phyloP scores from a whole-genome alignment of 495 filamentous ascomycete species.

The Cercophora scortea region DNA sequence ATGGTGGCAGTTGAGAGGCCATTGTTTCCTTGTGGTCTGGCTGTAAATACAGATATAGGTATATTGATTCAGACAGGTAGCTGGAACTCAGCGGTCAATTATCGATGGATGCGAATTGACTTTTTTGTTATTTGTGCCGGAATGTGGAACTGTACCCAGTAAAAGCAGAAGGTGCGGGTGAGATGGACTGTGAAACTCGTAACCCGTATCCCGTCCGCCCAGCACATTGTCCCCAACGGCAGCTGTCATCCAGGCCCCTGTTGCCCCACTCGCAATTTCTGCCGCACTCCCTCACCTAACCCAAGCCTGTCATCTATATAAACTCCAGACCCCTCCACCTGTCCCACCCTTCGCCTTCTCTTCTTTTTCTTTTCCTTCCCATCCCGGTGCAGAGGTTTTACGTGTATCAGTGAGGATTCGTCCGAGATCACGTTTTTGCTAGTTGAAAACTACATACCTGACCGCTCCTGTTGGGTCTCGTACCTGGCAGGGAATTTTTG shows the following conservation, averaged over 20 bases:
- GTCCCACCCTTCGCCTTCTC: constrained; percentile 2
- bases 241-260: too few relatives aligned
- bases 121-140: too few relatives aligned
- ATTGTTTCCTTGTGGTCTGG: constrained; percentile 21
- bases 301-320: constrained; percentile 6
- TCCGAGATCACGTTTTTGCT: constrained; percentile 51
- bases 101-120: neutral
- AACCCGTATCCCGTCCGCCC: too few relatives aligned
- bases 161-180: too few relatives aligned
- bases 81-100: neutral
- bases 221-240: too few relatives aligned
- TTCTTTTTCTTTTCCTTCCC: constrained; percentile 15
- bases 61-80: neutral
- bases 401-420: constrained; percentile 48
- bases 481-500: constrained; percentile 23
- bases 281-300: too few relatives aligned
- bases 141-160: too few relatives aligned
- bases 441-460: constrained; percentile 50
- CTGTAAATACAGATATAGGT: neutral
- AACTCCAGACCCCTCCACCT: neutral
- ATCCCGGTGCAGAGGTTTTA: constrained; percentile 40
- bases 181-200: too few relatives aligned
- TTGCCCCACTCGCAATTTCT: too few relatives aligned
- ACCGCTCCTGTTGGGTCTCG: constrained; percentile 30
- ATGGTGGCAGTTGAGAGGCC: constrained; percentile 41